phyloP scores from a whole-genome alignment of 2,329 filamentous ascomycete genomes.

The Aspergillus hortae region DNA sequence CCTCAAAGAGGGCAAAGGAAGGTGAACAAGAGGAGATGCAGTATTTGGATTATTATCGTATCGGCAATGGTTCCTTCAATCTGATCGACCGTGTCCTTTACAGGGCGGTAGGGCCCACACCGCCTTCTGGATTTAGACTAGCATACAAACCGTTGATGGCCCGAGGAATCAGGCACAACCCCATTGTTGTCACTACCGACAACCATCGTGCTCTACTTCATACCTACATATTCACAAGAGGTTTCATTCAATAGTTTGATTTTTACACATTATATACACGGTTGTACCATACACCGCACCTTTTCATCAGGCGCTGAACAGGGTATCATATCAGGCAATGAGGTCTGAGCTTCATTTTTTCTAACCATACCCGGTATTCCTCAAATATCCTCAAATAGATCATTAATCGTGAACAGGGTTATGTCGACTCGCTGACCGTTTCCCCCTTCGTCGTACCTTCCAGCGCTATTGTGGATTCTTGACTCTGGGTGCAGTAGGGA shows the following conservation, averaged over 20 bases:
- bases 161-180: not conserved
- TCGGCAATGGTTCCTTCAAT: conserved; percentile 22
- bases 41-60: conserved; percentile 23
- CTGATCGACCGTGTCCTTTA: conserved; percentile 40
- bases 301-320: not conserved
- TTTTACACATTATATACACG: not conserved
- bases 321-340: conserved; percentile 1
- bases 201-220: not conserved
- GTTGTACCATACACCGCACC: not conserved
- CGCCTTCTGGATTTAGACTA: conserved; percentile 22
- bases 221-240: not conserved
- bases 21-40: conserved; percentile 9
- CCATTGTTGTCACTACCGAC: not conserved
- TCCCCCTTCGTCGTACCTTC: not conserved
- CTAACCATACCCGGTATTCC: not conserved
- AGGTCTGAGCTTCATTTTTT: conserved; percentile 8
- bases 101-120: conserved; percentile 16
- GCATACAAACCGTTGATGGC: not conserved
- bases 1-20: conserved; percentile 8
- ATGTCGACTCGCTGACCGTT: not conserved
- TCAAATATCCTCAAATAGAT: not conserved
- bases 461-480: not conserved
- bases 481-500: not conserved
- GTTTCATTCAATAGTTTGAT: not conserved
- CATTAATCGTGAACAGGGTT: not conserved